Evolutionary conservation across 805 yeast species (phyloP).

Genomic region (Kazachstania bromeliacearum): DNA sequence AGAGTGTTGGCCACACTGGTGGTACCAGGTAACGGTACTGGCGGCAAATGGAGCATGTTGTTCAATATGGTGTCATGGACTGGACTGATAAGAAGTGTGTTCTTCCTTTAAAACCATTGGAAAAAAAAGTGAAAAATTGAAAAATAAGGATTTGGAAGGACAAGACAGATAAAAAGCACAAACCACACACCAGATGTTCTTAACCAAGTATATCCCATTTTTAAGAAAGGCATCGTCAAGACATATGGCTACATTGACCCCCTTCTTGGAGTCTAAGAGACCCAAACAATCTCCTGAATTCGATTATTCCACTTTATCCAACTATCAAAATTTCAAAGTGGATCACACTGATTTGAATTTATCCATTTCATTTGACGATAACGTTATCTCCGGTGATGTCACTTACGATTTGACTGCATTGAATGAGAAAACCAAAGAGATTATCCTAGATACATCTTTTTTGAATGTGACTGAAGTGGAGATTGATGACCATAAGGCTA

Average conservation of each 20-base stretch:
- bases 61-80: too few species aligned
- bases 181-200: too few species aligned
- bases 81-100: too few species aligned
- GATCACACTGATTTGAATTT: slow-evolving; percentile 43
- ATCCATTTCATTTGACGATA: slow-evolving; percentile 45
- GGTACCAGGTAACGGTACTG: not conserved
- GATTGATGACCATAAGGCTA: slow-evolving; percentile 30
- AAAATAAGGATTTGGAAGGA: too few species aligned
- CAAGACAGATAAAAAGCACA: too few species aligned
- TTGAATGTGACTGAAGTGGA: slow-evolving; percentile 38
- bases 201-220: too few species aligned
- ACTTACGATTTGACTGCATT: slow-evolving; percentile 34
- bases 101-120: too few species aligned
- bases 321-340: slow-evolving; percentile 47
- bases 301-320: slow-evolving; percentile 76
- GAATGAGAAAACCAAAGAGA: slow-evolving; percentile 20
- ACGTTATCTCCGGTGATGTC: slow-evolving; percentile 48
- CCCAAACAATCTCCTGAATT: slow-evolving; percentile 36
- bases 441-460: slow-evolving; percentile 62
- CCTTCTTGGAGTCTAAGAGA: slow-evolving; percentile 21
- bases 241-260: slow-evolving; percentile 21
- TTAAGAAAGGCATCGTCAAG: too few species aligned
- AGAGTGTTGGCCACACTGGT: not conserved
- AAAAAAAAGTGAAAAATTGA: too few species aligned
- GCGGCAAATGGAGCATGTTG: not conserved